Conservation (phyloP, 768 basidiomycete species). For the Pleurotus eryngii region DNA sequence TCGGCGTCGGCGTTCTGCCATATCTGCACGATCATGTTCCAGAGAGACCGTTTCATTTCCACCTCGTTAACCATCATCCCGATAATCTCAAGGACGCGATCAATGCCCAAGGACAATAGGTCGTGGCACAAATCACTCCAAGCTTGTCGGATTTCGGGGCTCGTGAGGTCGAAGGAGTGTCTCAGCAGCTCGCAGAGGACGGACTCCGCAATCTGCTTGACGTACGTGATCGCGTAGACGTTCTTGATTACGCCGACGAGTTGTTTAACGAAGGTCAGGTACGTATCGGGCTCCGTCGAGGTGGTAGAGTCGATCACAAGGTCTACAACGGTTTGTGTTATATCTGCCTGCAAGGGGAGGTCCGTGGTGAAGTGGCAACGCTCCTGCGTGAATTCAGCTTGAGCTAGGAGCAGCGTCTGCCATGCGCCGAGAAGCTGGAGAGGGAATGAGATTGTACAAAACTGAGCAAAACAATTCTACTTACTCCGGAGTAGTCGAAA, state of each 20-base stretch:
- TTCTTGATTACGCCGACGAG: constrained; percentile 44
- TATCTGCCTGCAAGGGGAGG: constrained; percentile 17
- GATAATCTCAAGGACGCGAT: constrained; percentile 34
- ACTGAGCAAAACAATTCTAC: no score
- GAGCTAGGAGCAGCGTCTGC: constrained; percentile 55
- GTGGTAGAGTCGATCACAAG: constrained; percentile 24
- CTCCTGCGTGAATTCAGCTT: constrained; percentile 39
- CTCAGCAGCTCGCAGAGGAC: constrained; percentile 46
- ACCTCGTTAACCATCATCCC: constrained; percentile 21
- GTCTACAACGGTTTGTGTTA: constrained; percentile 30
- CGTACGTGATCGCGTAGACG: constrained; percentile 38
- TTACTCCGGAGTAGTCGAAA: constrained; percentile 19
- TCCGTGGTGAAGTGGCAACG: constrained; percentile 29
- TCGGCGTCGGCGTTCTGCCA: constrained; percentile 21
- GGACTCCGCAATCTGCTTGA: constrained; percentile 40
- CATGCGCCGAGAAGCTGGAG: constrained; percentile 33
- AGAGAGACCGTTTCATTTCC: constrained; percentile 42
- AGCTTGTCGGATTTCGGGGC: constrained; percentile 31
- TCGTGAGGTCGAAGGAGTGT: constrained; percentile 35
- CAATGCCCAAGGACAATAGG: constrained; percentile 40
- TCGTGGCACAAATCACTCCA: constrained; percentile 52
- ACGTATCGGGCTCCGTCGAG: background rate
- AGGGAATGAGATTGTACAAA: no score
- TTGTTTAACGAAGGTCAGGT: background rate
- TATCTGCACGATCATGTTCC: constrained; percentile 40